Base-by-base conservation (phyloP, 805 yeast genomes). In the Nakazawaea holstii region DNA sequence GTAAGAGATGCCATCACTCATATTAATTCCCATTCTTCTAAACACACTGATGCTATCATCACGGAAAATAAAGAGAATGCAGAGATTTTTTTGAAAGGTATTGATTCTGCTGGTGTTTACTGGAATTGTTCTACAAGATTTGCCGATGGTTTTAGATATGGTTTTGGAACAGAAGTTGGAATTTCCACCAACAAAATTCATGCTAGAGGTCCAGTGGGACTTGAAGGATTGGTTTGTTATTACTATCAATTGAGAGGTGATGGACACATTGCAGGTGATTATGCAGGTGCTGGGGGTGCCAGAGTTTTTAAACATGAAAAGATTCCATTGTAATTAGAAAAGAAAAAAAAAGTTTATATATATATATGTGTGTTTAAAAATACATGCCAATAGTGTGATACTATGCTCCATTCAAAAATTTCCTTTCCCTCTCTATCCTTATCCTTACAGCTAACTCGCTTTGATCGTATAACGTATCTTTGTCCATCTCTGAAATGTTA, bases 111-210 rank as follows among this genome's bases (percentile, higher is more conserved):
- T 1, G 97, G 97, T 49, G 96, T 94, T 10, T 94, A 89, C 70
- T 92, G 98, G 98, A 94, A 94, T 62, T 92, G 95, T 43, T 87
- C 96, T 17, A 89, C 98, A 8, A 75, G 99, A 61, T 94, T 94
- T 69, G 98, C 99, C 6, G 99, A 94, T 66, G 99, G 99, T 3
- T 94, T 88, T 75, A 79, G 99, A 63, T 94, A 92, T 61, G 99
- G 99, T 0, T 94, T 95, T 62, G 99, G 99, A 45, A 85, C 99
- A 6, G 99, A 94, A 66, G 99, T 94, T 14, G 99, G 99, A 32
- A 92, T 94, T 50, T 85, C 96, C 42, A 94, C 99, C 39, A 91
- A 92, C 62, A 94, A 94, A 65, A 89, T 94, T 52, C 99, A 94
- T 63, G 96, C 99, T 8, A 78, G 99, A 59, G 99, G 99, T 2